Percentiles rank a stretch among this genome's conserved stretches.
phyloP scores from a whole-genome alignment of 2,329 filamentous ascomycete genomes.

The Penicillium sp. region DNA sequence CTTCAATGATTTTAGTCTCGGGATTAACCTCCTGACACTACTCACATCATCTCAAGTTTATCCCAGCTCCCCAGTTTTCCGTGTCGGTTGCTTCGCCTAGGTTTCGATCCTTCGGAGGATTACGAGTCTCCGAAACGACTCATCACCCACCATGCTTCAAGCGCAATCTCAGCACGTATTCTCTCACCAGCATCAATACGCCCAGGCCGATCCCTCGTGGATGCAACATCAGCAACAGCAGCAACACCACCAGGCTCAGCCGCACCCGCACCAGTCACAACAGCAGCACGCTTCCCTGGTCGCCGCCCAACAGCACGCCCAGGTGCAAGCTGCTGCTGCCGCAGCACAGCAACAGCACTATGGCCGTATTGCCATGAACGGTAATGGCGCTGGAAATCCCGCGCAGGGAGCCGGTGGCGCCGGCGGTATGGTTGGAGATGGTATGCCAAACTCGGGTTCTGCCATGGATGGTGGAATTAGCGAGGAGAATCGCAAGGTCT shows the following conservation, averaged over 20 bases:
- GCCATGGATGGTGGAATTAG: slow-evolving; percentile 65
- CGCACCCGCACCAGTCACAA: slow-evolving; percentile 39
- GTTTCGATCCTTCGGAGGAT: slow-evolving; percentile 27
- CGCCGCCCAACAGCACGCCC: slow-evolving; percentile 52
- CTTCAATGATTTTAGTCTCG: slow-evolving; percentile 32
- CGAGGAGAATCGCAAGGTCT: slow-evolving; percentile 89
- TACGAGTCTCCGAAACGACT: slow-evolving; percentile 23
- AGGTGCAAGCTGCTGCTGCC: slow-evolving; percentile 48
- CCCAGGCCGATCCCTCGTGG: slow-evolving; percentile 46
- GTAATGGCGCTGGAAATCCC: slow-evolving; percentile 48
- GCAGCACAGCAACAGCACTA: slow-evolving; percentile 56
- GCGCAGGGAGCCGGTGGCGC: slow-evolving; percentile 37
- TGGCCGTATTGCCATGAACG: slow-evolving; percentile 66
- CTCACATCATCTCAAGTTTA: slow-evolving; percentile 8
- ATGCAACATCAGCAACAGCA: slow-evolving; percentile 43
- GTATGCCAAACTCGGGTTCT: slow-evolving; percentile 32
- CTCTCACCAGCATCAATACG: slow-evolving; percentile 56
- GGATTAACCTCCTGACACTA: slow-evolving; percentile 27
- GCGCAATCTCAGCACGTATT: slow-evolving; percentile 59
- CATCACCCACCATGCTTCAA: slow-evolving; percentile 43
- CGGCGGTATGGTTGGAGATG: slow-evolving; percentile 49
- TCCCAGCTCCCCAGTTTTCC: slow-evolving; percentile 1
- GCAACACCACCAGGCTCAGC: slow-evolving; percentile 39
- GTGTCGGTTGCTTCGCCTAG: slow-evolving; percentile 1
- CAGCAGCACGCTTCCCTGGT: slow-evolving; percentile 45